These are phyloP conservation scores for Pleurotus platypus DNA, from an alignment of 768 basidiomycete species.

Conservation along the genomic window DNA sequence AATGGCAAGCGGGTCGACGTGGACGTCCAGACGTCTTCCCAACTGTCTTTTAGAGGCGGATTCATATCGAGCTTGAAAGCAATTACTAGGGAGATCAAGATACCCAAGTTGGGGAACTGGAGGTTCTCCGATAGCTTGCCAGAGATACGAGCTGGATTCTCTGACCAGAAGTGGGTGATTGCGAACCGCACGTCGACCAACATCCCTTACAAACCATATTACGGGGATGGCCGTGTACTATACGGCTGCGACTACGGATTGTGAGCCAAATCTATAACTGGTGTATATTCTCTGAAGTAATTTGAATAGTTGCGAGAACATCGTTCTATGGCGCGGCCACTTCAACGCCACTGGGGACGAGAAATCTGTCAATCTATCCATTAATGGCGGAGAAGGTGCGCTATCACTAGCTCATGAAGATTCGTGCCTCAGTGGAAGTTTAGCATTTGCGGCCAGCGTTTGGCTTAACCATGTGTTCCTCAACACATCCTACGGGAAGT, in stretches of 20 bases:
- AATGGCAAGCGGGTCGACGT: constrained; percentile 53
- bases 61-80: constrained; percentile 36
- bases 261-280: too few relatives aligned
- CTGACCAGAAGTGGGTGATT: constrained; percentile 60
- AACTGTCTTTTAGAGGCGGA: constrained; percentile 35
- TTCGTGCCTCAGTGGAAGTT: neutral
- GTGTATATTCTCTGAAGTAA: neutral
- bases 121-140: constrained; percentile 74
- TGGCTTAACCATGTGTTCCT: constrained; percentile 77
- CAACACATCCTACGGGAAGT: constrained; percentile 74
- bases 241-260: constrained; percentile 88
- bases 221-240: constrained; percentile 71
- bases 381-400: constrained; percentile 77
- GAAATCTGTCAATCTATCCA: constrained; percentile 66
- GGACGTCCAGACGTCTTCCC: constrained; percentile 25
- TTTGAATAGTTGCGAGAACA: constrained; percentile 70
- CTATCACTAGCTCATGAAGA: neutral
- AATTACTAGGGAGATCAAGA: constrained; percentile 24
- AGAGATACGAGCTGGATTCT: constrained; percentile 54
- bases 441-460: constrained; percentile 79
- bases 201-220: constrained; percentile 63
- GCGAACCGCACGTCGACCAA: constrained; percentile 76
- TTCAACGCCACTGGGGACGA: constrained; percentile 61
- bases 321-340: constrained; percentile 79
- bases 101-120: constrained; percentile 62